These are phyloP conservation scores for Pseudogymnoascus sp. DNA, from an alignment of 2,329 filamentous ascomycete species.

Conservation along the genomic window DNA sequence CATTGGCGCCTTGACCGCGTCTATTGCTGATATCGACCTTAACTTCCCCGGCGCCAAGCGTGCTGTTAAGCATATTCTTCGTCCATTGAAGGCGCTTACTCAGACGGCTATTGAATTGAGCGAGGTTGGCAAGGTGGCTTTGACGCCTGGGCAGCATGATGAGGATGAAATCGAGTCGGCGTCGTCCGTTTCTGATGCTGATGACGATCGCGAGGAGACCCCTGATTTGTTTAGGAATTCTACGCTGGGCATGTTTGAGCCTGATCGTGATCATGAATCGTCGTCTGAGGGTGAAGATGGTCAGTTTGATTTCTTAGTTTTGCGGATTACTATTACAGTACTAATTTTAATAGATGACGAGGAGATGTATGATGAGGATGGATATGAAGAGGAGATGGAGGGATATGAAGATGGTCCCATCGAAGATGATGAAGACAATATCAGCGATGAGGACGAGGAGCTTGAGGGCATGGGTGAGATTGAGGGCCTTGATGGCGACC, in stretches of 20 bases:
- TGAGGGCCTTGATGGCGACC: conserved; percentile 62
- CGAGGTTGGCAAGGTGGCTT: conserved; percentile 58
- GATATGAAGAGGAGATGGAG: conserved; percentile 84
- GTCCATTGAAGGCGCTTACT: conserved; percentile 79
- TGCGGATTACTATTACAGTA: neutral
- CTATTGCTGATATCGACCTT: conserved; percentile 90
- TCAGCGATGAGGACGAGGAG: conserved; percentile 83
- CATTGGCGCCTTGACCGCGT: conserved; percentile 77
- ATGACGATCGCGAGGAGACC: conserved; percentile 85
- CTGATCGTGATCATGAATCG: conserved; percentile 71
- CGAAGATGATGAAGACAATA: conserved; percentile 73
- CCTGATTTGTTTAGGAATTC: conserved; percentile 97
- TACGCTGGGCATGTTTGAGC: conserved; percentile 88
- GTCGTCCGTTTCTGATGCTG: conserved; percentile 81
- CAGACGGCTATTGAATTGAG: conserved; percentile 82
- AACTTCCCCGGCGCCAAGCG: conserved; percentile 90
- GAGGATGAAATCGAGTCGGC: conserved; percentile 85
- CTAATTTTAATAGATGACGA: conserved; percentile 60
- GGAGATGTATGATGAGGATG: conserved; percentile 88
- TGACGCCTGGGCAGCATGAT: conserved; percentile 58
- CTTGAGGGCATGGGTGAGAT: conserved; percentile 78
- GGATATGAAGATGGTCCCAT: conserved; percentile 73
- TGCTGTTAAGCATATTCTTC: conserved; percentile 91
- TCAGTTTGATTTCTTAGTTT: conserved; percentile 24
- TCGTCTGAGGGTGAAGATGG: conserved; percentile 61